Percentiles rank a stretch among this genome's conserved stretches.
Conservation (phyloP, 2,329 filamentous ascomycete genomes). For the Tolypocladium cylindrosporum region DNA sequence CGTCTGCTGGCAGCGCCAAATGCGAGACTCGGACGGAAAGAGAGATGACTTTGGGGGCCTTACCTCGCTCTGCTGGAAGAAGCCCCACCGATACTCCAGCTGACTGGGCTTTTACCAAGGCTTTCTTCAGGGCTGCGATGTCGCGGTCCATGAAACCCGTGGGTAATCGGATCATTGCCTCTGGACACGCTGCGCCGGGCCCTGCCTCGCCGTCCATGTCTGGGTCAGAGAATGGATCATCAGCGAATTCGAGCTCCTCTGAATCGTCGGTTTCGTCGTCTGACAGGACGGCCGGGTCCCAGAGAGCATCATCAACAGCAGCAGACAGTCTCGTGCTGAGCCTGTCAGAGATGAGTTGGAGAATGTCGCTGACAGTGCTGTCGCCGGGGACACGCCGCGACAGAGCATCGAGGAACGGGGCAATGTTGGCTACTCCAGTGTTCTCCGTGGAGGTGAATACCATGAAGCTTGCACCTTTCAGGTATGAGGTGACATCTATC, state of each 20-base stretch:
- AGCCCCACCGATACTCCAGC: constrained; percentile 64
- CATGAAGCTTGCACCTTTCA: constrained; percentile 26
- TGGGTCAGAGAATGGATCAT: background rate
- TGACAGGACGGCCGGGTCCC: too few species aligned
- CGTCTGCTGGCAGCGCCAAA: constrained; percentile 64
- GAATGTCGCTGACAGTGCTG: constrained; percentile 13
- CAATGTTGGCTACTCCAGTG: constrained; percentile 24
- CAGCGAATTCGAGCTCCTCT: background rate
- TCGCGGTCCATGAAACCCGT: too few species aligned
- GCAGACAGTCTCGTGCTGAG: constrained; percentile 1
- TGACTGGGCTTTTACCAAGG: constrained; percentile 43
- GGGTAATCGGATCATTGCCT: too few species aligned
- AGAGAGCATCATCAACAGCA: background rate
- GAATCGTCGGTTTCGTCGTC: background rate
- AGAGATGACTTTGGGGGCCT: constrained; percentile 40
- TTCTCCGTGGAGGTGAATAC: constrained; percentile 31
- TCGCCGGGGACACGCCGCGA: constrained; percentile 17
- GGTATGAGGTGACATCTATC: constrained; percentile 26
- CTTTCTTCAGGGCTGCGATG: constrained; percentile 2
- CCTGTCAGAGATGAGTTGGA: constrained; percentile 7
- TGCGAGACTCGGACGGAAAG: constrained; percentile 61
- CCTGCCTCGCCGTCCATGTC: background rate
- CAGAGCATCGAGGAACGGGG: constrained; percentile 31
- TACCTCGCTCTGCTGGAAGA: constrained; percentile 34
- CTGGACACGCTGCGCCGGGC: too few species aligned